phyloP scores from a whole-genome alignment of 2,329 filamentous ascomycete genomes.

The Aspergillus calidoustus region DNA sequence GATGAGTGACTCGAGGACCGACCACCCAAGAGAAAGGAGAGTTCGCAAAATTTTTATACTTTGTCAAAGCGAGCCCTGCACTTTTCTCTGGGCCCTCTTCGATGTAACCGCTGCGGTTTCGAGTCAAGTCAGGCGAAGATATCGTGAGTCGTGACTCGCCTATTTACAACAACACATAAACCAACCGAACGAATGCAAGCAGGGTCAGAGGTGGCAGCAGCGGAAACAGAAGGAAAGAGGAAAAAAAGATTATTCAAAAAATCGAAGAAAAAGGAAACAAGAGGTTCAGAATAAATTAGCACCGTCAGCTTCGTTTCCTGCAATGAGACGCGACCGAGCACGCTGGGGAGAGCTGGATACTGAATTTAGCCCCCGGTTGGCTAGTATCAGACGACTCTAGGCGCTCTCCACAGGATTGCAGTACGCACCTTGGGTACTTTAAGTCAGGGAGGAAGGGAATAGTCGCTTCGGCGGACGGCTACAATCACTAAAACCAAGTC shows the following conservation, averaged over 20 bases:
- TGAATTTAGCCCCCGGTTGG: constrained; percentile 22
- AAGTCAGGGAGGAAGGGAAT: constrained; percentile 24
- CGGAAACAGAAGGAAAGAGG: constrained; percentile 22
- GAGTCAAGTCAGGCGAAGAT: constrained; percentile 27
- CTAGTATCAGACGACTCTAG: constrained; percentile 24
- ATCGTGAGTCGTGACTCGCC: constrained; percentile 25
- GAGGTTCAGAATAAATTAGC: constrained; percentile 17
- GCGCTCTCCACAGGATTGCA: constrained; percentile 25
- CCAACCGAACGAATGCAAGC: constrained; percentile 24
- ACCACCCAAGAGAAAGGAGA: constrained; percentile 24
- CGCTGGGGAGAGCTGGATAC: constrained; percentile 15
- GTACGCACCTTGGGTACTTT: constrained; percentile 16
- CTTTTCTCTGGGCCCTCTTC: constrained; percentile 17
- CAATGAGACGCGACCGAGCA: constrained; percentile 22
- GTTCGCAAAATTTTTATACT: constrained; percentile 30
- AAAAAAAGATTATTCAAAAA: background rate
- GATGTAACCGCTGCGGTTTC: constrained; percentile 29
- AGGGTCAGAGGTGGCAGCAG: constrained; percentile 10
- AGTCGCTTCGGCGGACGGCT: constrained; percentile 18
- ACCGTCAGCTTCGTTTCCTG: constrained; percentile 20
- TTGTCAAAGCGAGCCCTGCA: constrained; percentile 14
- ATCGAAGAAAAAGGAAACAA: constrained; percentile 11
- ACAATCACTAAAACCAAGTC: constrained; percentile 21
- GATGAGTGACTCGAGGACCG: constrained; percentile 19
- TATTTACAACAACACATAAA: constrained; percentile 27